Base-by-base conservation (phyloP, 805 yeast species). In the Candida orba region DNA sequence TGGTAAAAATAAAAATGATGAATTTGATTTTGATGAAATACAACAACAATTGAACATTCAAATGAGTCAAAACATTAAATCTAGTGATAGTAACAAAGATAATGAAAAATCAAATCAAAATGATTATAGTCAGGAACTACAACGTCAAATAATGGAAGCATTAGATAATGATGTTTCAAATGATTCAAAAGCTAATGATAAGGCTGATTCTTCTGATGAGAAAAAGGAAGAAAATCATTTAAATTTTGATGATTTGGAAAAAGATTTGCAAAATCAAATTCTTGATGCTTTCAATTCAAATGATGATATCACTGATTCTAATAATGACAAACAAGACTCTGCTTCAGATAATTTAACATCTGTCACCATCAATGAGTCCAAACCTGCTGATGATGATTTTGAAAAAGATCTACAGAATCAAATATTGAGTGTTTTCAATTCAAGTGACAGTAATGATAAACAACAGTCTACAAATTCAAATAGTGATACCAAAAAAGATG, bases 211-310 rank as follows among this genome's bases (percentile, higher is more conserved):
- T 10, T 14, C 18, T 14, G 12, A 27, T 27, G 14, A 27, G 12
- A 27, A 12, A 27, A 27, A 27, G 29, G 29, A 27, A 27, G 29
- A 27, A 27, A 13, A 12, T 27, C 14, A 10, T 12, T 10, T 10
- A 13, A 10, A 2, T 27, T 27, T 40, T 29, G 37, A 38, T 43
- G 52, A 48, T 33, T 47, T 49, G 32, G 56, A 50, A 29, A 44
- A 48, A 15, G 59, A 55, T 33, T 30, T 57, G 10, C 56, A 52
- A 40, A 41, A 49, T 15, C 57, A 56, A 42, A 52, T 56, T 22
- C 44, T 56, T 53, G 51, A 54, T 5, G 29, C 13, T 9, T 22
- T 59, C 53, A 0, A 47, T 54, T 36, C 29, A 27, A 47, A 48
- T 37, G 52, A 52, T 39, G 42, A 10, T 27, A 13, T 10, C 4